Evolutionary conservation across 345 rosid species (phyloP).

Genomic region (Carallia brachiata): DNA sequence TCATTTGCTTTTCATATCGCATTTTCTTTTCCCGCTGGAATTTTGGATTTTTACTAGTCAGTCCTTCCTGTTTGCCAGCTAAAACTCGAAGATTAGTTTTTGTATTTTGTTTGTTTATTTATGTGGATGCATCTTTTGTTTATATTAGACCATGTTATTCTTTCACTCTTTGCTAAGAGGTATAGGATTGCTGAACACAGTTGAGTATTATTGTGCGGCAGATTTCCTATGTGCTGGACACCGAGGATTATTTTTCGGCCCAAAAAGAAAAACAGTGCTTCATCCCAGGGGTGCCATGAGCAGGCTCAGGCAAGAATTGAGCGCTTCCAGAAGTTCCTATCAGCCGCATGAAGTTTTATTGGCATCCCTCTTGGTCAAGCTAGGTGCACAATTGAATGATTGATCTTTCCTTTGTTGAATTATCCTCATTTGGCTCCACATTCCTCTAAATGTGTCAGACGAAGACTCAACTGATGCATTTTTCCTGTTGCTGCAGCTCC

Average conservation of each 20-base stretch:
- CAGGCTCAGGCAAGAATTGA: constrained; percentile 36
- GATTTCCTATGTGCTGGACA: constrained; percentile 53
- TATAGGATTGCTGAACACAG: background rate
- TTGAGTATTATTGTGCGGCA: constrained; percentile 20
- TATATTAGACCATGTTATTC: background rate
- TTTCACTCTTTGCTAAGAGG: background rate
- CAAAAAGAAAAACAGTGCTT: constrained; percentile 25
- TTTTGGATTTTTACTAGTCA: too few relatives aligned
- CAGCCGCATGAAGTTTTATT: constrained; percentile 17
- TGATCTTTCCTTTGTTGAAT: background rate
- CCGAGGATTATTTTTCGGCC: constrained; percentile 63
- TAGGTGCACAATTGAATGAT: background rate
- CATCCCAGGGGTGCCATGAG: constrained; percentile 13
- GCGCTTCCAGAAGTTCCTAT: constrained; percentile 47
- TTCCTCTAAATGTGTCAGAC: background rate
- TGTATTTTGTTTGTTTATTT: background rate
- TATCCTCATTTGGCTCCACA: background rate
- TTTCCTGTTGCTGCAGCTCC: constrained; percentile 5
- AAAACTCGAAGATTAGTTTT: too few relatives aligned
- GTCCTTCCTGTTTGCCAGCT: background rate
- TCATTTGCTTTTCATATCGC: background rate
- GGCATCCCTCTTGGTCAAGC: background rate
- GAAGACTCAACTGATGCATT: background rate
- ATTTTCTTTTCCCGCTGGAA: background rate
- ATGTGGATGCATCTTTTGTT: background rate